phyloP scores from a whole-genome alignment of 2,329 filamentous ascomycete species.

The Fonsecaea erecta region DNA sequence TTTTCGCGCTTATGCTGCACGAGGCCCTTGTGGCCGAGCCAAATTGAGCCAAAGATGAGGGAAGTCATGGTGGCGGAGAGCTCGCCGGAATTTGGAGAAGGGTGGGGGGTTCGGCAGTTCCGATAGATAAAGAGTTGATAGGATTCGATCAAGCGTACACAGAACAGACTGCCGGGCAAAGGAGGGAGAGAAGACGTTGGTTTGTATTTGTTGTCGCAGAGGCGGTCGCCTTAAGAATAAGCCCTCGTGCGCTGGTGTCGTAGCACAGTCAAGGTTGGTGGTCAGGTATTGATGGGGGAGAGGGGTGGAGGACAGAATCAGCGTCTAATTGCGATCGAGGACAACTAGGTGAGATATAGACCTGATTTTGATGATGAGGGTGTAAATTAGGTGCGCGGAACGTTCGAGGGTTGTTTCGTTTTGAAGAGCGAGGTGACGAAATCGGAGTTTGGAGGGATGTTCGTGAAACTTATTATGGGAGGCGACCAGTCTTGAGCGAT shows the following conservation, averaged over 20 bases:
- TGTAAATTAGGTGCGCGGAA: not conserved
- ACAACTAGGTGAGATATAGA: not conserved
- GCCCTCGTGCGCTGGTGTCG: constrained; percentile 1
- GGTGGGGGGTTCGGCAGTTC: constrained; percentile 20
- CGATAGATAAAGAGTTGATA: not conserved
- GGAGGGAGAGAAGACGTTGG: not conserved
- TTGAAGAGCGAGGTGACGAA: not conserved
- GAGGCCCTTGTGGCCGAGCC: constrained; percentile 34
- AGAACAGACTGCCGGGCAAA: not conserved
- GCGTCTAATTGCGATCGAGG: not conserved
- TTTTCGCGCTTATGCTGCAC: constrained; percentile 34
- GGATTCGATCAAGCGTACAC: not conserved
- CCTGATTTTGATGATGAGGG: not conserved
- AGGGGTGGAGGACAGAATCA: too few relatives aligned
- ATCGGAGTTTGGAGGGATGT: not conserved
- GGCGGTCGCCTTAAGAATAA: constrained; percentile 2
- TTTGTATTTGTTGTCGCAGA: not conserved
- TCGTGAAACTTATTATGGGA: constrained; percentile 14
- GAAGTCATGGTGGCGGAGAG: constrained; percentile 33
- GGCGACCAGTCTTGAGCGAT: constrained; percentile 9
- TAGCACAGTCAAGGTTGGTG: constrained; percentile 2
- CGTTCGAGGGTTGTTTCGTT: not conserved
- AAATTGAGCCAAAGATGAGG: constrained; percentile 37
- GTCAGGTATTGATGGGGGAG: not conserved
- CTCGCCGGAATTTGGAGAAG: constrained; percentile 2